Conservation (phyloP, 768 basidiomycete genomes). For the Russula compacta region DNA sequence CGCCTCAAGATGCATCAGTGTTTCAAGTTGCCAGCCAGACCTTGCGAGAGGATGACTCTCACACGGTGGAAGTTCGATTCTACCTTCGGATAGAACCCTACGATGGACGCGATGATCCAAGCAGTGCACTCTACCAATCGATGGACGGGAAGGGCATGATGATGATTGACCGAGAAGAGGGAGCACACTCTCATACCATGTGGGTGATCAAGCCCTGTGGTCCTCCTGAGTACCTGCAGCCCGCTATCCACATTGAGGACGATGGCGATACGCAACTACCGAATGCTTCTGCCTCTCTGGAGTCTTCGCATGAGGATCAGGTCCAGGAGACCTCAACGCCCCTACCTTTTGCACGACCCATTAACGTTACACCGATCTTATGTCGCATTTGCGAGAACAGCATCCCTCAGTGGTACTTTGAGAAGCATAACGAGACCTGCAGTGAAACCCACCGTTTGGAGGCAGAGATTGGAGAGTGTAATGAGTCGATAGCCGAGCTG, state of each 20-base stretch:
- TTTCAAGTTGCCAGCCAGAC: slow-evolving; percentile 82
- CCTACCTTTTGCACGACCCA: slow-evolving; percentile 68
- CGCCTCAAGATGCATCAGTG: slow-evolving; percentile 68
- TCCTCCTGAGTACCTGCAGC: slow-evolving; percentile 58
- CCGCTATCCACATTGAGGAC: slow-evolving; percentile 47
- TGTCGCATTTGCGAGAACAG: slow-evolving; percentile 97
- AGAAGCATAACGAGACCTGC: slow-evolving; percentile 99
- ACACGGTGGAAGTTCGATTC: slow-evolving; percentile 89
- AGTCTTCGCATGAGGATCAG: background rate
- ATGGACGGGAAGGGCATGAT: slow-evolving; percentile 99
- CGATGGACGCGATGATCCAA: slow-evolving; percentile 41
- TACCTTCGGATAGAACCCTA: slow-evolving; percentile 69
- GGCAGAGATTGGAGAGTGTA: slow-evolving; percentile 88
- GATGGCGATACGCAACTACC: slow-evolving; percentile 32
- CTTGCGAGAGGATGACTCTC: slow-evolving; percentile 84
- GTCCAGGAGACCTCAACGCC: slow-evolving; percentile 40
- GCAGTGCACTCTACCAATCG: slow-evolving; percentile 54
- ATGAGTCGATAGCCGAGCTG: slow-evolving; percentile 85
- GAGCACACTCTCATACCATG: slow-evolving; percentile 90
- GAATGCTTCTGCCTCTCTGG: slow-evolving; percentile 22
- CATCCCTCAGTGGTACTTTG: slow-evolving; percentile 98
- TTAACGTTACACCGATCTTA: slow-evolving; percentile 76
- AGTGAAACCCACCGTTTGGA: slow-evolving; percentile 93
- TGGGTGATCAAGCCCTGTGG: slow-evolving; percentile 89
- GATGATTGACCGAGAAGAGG: slow-evolving; percentile 87